Percentiles rank a stretch among this genome's conserved stretches.
Conservation (phyloP, 805 yeast species). For the Hanseniaspora meyeri region DNA sequence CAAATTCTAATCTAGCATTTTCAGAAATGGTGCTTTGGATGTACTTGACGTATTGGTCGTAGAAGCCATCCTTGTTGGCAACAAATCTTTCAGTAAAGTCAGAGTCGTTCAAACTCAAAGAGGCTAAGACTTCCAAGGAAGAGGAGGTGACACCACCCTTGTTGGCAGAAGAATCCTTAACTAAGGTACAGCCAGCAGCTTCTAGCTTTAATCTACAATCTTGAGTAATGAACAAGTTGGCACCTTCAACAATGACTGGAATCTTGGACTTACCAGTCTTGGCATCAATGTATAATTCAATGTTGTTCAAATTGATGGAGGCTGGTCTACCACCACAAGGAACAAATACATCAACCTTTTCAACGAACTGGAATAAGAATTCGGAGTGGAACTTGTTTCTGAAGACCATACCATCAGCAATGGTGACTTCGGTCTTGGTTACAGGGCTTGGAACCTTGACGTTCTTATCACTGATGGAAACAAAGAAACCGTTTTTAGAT, state of each 20-base stretch:
- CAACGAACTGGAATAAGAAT: conserved; percentile 46
- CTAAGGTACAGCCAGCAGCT: conserved; percentile 71
- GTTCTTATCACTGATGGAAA: conserved; percentile 76
- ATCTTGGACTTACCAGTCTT: conserved; percentile 65
- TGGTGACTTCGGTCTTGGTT: conserved; percentile 27
- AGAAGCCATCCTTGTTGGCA: conserved; percentile 40
- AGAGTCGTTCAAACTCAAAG: conserved; percentile 77
- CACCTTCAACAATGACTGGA: conserved; percentile 93
- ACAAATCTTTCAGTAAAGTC: conserved; percentile 66
- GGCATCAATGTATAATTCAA: conserved; percentile 53
- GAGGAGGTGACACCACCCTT: conserved; percentile 98
- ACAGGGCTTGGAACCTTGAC: conserved; percentile 62
- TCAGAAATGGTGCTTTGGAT: conserved; percentile 64
- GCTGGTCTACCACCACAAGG: conserved; percentile 99
- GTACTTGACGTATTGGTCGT: conserved; percentile 68
- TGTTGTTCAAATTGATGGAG: conserved; percentile 80
- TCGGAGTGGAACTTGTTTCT: conserved; percentile 82
- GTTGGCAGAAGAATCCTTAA: conserved; percentile 93
- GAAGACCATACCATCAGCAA: conserved; percentile 77
- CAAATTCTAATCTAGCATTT: conserved; percentile 78
- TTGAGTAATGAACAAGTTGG: conserved; percentile 89
- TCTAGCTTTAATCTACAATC: conserved; percentile 80
- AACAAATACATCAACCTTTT: conserved; percentile 69
- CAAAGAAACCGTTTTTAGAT: conserved; percentile 63
- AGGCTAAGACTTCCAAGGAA: conserved; percentile 87